These are phyloP conservation scores for Trametes punicea DNA, from an alignment of 768 basidiomycete species.

Conservation along the genomic window DNA sequence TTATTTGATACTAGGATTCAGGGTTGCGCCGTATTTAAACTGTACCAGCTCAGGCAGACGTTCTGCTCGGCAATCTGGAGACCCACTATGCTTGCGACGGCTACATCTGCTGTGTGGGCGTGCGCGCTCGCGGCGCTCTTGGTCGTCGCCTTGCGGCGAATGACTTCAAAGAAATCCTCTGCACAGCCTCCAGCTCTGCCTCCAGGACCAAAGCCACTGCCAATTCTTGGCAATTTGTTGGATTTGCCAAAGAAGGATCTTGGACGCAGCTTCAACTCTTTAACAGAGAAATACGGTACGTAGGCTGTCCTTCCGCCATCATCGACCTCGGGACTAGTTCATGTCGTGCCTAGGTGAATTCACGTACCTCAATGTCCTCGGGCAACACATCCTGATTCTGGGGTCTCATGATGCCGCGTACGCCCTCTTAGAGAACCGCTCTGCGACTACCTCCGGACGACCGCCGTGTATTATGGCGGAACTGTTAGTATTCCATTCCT, in stretches of 20 bases:
- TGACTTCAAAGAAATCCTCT: background rate
- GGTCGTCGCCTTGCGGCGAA: background rate
- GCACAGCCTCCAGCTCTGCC: constrained; percentile 8
- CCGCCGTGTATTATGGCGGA: constrained; percentile 22
- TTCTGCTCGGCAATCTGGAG: background rate
- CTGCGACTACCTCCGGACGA: constrained; percentile 24
- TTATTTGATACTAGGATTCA: background rate
- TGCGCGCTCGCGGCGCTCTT: background rate
- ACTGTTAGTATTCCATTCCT: constrained; percentile 10
- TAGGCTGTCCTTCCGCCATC: background rate
- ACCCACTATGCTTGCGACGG: background rate
- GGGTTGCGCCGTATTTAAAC: no score
- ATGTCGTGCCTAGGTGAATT: constrained; percentile 20
- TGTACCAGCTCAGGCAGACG: background rate
- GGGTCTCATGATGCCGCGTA: constrained; percentile 18
- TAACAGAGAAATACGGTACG: constrained; percentile 5
- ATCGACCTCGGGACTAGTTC: background rate
- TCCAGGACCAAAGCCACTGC: constrained; percentile 25
- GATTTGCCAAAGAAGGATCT: constrained; percentile 22
- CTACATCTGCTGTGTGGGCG: background rate
- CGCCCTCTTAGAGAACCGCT: constrained; percentile 24
- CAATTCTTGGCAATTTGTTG: constrained; percentile 26
- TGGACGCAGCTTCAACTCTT: constrained; percentile 1
- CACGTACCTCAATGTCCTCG: constrained; percentile 19
- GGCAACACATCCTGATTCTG: constrained; percentile 21